Evolutionary conservation across 2,329 filamentous ascomycete genomes (phyloP).

Genomic region (Calonectria ilicicola): DNA sequence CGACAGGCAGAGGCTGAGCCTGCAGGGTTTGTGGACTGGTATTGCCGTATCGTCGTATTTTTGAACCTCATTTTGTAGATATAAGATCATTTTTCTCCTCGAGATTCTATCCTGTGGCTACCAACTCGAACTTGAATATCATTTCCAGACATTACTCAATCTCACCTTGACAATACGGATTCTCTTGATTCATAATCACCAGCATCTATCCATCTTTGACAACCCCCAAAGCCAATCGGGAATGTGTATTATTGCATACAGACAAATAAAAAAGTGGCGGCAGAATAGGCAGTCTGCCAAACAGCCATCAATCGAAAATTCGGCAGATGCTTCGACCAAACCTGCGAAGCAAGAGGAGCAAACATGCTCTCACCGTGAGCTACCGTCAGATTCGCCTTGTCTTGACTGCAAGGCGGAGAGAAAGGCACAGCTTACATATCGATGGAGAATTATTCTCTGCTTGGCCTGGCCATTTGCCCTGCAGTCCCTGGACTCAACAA

Average conservation of each 20-base stretch:
- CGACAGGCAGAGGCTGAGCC: background rate
- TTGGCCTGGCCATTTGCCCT: slow-evolving; percentile 71
- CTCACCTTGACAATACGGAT: too few relatives aligned
- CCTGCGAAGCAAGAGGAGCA: slow-evolving; percentile 20
- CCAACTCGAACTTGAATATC: background rate
- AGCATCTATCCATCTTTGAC: background rate
- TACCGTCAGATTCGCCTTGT: slow-evolving; percentile 37
- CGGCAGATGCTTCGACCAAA: background rate
- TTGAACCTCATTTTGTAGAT: background rate
- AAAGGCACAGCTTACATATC: slow-evolving; percentile 53
- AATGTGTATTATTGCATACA: slow-evolving; percentile 16
- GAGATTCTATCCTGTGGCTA: background rate
- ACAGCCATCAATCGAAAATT: background rate
- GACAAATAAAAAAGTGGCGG: slow-evolving; percentile 13
- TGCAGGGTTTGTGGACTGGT: background rate
- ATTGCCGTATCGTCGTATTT: background rate
- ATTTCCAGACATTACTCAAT: background rate
- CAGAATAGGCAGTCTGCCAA: background rate
- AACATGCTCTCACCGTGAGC: slow-evolving; percentile 38
- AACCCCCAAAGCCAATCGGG: background rate
- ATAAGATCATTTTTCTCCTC: background rate
- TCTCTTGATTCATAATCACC: background rate
- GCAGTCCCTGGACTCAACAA: slow-evolving; percentile 73
- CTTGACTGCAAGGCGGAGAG: slow-evolving; percentile 49
- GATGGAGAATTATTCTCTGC: slow-evolving; percentile 70